These are phyloP conservation scores for Lolium multiflorum DNA, from an alignment of 176 grass and related monocot genomes.

Conservation along the genomic window DNA sequence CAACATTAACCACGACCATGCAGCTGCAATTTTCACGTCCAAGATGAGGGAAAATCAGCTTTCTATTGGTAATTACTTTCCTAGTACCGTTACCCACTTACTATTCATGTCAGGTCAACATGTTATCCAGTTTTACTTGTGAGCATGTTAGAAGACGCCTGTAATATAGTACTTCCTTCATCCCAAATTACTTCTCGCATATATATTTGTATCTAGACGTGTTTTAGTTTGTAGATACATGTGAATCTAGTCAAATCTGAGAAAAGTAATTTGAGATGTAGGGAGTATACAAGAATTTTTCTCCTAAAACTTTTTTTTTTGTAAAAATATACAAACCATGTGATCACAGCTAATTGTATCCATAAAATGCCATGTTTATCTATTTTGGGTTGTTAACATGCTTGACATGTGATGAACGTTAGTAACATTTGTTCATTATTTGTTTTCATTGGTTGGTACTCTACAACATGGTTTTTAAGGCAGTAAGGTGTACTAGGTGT, in stretches of 20 bases:
- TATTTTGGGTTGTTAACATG: background rate
- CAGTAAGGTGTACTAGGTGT: no score
- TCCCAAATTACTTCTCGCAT: no score
- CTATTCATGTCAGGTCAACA: background rate
- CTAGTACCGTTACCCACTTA: slow-evolving; percentile 25
- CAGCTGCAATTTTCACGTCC: slow-evolving; percentile 79
- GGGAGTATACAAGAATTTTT: background rate
- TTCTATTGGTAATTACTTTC: slow-evolving; percentile 36
- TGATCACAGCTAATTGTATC: background rate
- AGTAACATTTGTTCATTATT: no score
- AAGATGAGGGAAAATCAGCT: slow-evolving; percentile 76
- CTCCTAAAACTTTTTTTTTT: background rate
- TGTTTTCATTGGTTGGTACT: slow-evolving; percentile 41
- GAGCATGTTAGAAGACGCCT: no score
- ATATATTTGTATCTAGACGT: no score
- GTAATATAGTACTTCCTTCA: no score
- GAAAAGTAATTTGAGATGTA: no score
- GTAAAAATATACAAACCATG: background rate
- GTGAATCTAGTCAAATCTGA: no score
- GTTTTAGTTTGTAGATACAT: no score
- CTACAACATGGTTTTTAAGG: no score
- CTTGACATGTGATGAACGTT: slow-evolving; percentile 4
- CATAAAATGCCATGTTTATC: slow-evolving; percentile 11
- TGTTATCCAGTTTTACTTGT: slow-evolving; percentile 18
- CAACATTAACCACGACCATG: slow-evolving; percentile 84